Evolutionary conservation across 2,329 filamentous ascomycete genomes (phyloP), one percentile per base, ranked within the genome.

Genomic region (Thielaviopsis ethacetica): DNA sequence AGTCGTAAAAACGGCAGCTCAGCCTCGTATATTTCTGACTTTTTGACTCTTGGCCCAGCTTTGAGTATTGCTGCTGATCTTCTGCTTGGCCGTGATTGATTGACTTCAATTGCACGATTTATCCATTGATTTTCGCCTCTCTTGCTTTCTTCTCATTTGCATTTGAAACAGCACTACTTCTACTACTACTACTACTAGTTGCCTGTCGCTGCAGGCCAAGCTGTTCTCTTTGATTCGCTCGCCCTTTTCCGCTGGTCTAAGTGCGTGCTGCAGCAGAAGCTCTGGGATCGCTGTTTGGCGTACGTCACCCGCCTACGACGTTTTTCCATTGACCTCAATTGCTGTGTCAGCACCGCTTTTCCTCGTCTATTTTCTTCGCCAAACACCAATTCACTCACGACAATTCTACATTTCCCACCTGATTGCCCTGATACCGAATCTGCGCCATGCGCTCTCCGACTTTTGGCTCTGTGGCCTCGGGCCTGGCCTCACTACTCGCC

Each of bases 401-500:
- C 19, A 41, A 30, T 27, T 53, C 17, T 21, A 50, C 13, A 27
- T 19, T 22, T 13, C 50, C 21, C 44, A 10, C 17, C 38, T n/a
- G 7, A 44, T 47, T 26, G 5, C 53, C 21, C 19, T 38, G 26
- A 30, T 56, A 30, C 44, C 26, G 9, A 5, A 13, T 38, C 19
- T 50, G 59, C 53, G 53, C 56, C 30, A 61, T 61, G 59, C 59
- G 59, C 59, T 61, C 34, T 53, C 49, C 52, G 12, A 44, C 22
- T 24, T 21, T 53, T 7, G 53, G 56, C 47, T 56, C 56, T 5
- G 56, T 38, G 49, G 59, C 53, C 24, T 75, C 76, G 68, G 72
- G 81, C 56, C 67, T 80, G 22, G 70, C 74, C 53, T 71, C 77
- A 26, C 67, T 82, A 53, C 67, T 83, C 44, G 71, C 74, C 53